These are phyloP conservation scores for Picochlorum sp. DNA, from an alignment of 139 green algal species.

Conservation along the genomic window DNA sequence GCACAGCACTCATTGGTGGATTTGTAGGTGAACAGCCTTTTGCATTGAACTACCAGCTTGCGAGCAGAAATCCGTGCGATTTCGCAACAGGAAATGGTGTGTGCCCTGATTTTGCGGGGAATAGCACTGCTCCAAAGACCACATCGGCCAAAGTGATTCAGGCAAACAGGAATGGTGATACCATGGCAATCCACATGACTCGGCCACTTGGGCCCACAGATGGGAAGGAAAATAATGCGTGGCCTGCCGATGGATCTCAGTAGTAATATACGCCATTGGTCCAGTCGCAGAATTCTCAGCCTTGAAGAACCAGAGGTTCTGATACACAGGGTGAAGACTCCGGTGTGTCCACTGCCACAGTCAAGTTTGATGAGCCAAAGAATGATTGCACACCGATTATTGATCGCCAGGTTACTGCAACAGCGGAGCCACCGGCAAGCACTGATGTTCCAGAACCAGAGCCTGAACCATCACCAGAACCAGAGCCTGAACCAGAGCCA, in stretches of 20 bases:
- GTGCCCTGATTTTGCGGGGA: neutral
- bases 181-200: neutral
- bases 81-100: slow-evolving; percentile 1
- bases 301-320: slow-evolving; percentile 8
- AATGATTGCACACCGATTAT: neutral
- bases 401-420: neutral
- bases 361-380: slow-evolving; percentile 5
- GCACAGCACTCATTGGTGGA: slow-evolving; percentile 9
- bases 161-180: neutral
- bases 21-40: slow-evolving; percentile 16
- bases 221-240: neutral
- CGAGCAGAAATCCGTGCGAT: neutral
- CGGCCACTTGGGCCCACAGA: slow-evolving; percentile 3
- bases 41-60: slow-evolving; percentile 14
- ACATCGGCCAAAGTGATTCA: neutral
- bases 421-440: too few species aligned
- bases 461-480: too few species aligned
- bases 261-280: slow-evolving; percentile 15
- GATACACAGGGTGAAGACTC: slow-evolving; percentile 10
- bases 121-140: neutral
- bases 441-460: too few species aligned
- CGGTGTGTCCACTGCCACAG: neutral
- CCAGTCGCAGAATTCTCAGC: slow-evolving; percentile 12
- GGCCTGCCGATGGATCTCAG: slow-evolving; percentile 7
- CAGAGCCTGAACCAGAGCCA: too few species aligned